Base-by-base conservation (phyloP, 2,329 filamentous ascomycete species). In the Ceratocystis huliohia region DNA sequence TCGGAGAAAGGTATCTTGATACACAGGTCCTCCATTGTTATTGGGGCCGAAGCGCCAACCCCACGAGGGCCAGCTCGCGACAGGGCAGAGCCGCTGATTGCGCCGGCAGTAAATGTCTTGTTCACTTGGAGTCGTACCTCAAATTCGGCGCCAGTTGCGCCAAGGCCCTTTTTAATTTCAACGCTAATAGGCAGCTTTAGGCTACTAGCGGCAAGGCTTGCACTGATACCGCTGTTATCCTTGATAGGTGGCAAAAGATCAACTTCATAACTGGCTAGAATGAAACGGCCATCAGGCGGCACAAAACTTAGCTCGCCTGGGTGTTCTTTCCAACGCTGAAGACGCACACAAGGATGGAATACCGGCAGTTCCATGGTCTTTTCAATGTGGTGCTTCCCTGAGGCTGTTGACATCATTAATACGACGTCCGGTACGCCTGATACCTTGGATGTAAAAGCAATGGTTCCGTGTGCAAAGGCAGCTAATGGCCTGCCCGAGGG, bases 301-400 rank as follows among this genome's bases (percentile, higher is more conserved):
- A 99, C 84, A 72, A 99, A 99, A 73, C 90, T 96, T n/a, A 99
- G 79, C 70, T 96, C 89, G 2, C 94, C 94, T 0, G 92, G 91
- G 66, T 85, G 84, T 71, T 96, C 90, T 71, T 87, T 87, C 94
- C 94, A 99, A 69, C 86, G 83, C n/a, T 88, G 88, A 2, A 99
- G 79, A 20, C 94, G 83, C 7, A 99, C 94, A 72, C 94, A 97
- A 0, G 94, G 94, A 74, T 99, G 94, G 71, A 99, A 99, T 0
- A 96, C 91, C 0, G 93, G 94, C 1, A 96, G 79, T 70, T 95
- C 88, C 74, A 99, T 84, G 45, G 92, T 82, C 69, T 83, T 84
- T 17, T 79, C 82, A 62, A 96, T 81, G 63, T 87, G 87, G 72
- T 89, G 87, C 70, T 86, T 88, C n/a, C 89, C 89, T 0, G 89